Base-by-base conservation (phyloP, 2,329 filamentous ascomycete genomes). In the Verticillium tricorpus region DNA sequence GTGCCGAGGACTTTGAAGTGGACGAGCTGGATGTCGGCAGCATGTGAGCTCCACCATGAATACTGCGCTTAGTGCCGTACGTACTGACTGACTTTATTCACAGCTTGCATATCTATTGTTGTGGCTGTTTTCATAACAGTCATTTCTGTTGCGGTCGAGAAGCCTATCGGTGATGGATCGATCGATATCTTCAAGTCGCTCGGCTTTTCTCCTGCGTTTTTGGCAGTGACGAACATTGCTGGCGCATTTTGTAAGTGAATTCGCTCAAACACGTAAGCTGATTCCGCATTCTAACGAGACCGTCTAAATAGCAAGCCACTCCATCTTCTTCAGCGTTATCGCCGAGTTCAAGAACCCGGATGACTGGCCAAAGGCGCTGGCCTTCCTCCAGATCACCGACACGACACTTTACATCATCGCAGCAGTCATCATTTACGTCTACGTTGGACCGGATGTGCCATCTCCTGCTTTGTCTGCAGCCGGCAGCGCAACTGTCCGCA, bases 391-490 rank as follows among this genome's bases (percentile, higher is more conserved):
- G 70, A 75, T 79, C 19, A 76, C 80, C 61, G 85, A 88, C 62
- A 85, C 85, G 1, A 73, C 75, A 14, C 79, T 91, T 31, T 92
- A 92, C 73, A 77, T 89, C 35, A 69, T 89, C 54, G 84, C 86
- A 1, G 85, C 87, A 3, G 78, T 87, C 12, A 82, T 91, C 35
- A 86, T 91, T 67, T 92, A 92, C 75, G 79, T 84, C 61, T 91
- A 83, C 67, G 85, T 84, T 5, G 89, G 89, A 0, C 76, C 78
- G 0, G 73, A 78, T 9, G 87, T 91, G 1, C 78, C 81, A 1
- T 87, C 85, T 1, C 89, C 89, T 0, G 89, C 89, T 0, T 80
- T 92, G 1, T 85, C 86, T 6, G 86, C 86, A 6, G 84, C 88
- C 5, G 80, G 81, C 3, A 74, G 73, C 0, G 71, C 71, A 1